Percentiles rank a stretch among this genome's conserved stretches.
Conservation (phyloP, 1,284 basidiomycete species). For the Microbotryum violaceum region DNA sequence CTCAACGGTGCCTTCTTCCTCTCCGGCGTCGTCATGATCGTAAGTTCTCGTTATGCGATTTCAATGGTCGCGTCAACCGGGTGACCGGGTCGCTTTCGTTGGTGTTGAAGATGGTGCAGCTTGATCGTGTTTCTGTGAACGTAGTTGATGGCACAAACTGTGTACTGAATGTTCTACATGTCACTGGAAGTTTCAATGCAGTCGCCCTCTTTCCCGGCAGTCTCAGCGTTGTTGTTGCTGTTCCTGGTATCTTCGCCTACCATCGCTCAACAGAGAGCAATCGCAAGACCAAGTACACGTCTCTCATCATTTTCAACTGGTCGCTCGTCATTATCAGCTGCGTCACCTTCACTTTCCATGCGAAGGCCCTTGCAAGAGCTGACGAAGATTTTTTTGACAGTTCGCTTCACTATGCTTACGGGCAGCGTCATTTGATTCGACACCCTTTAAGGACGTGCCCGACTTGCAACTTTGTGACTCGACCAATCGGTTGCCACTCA, state of each 20-base stretch:
- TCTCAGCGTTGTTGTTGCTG: slow-evolving; percentile 57
- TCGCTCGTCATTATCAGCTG: slow-evolving; percentile 56
- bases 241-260: slow-evolving; percentile 60
- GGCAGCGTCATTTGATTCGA: slow-evolving; percentile 44
- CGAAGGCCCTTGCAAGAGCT: background rate
- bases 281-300: slow-evolving; percentile 46
- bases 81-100: slow-evolving; percentile 43
- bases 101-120: slow-evolving; percentile 52
- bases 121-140: slow-evolving; percentile 50
- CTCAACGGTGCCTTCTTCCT: slow-evolving; percentile 4
- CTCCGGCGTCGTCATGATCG: slow-evolving; percentile 9
- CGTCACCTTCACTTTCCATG: slow-evolving; percentile 39
- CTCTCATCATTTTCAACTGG: slow-evolving; percentile 66
- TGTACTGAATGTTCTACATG: background rate
- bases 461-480: slow-evolving; percentile 56
- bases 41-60: background rate
- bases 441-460: slow-evolving; percentile 59
- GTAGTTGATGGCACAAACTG: slow-evolving; percentile 1
- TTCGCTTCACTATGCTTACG: slow-evolving; percentile 41
- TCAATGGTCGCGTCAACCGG: background rate
- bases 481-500: slow-evolving; percentile 48
- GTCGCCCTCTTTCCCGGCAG: slow-evolving; percentile 50
- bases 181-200: slow-evolving; percentile 40
- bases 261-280: slow-evolving; percentile 47
- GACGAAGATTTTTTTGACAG: slow-evolving; percentile 3